Evolutionary conservation across 2,329 filamentous ascomycete species (phyloP).

Genomic region (Aspergillus puulaauensis): DNA sequence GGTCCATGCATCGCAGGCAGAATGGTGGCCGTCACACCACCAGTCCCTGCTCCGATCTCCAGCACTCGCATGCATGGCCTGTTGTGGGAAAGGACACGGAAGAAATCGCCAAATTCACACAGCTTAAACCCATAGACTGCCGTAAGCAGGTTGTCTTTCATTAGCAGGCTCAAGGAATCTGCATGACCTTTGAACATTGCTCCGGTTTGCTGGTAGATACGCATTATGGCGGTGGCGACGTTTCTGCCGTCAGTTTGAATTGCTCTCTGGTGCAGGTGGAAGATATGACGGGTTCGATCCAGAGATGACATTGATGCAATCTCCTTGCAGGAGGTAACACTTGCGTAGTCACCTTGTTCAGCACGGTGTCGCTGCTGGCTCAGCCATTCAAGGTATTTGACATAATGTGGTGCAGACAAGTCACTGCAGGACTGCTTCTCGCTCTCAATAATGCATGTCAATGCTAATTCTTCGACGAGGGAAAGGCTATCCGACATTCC

Average conservation of each 20-base stretch:
- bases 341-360: background rate
- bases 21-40: slow-evolving; percentile 22
- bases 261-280: background rate
- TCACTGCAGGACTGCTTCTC: background rate
- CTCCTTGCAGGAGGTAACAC: background rate
- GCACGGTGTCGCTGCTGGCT: background rate
- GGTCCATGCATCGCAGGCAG: slow-evolving; percentile 12
- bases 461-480: background rate
- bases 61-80: slow-evolving; percentile 24
- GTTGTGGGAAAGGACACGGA: slow-evolving; percentile 22
- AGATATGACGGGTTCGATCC: background rate
- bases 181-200: background rate
- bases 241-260: background rate
- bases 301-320: background rate
- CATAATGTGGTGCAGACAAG: background rate
- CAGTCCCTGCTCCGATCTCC: slow-evolving; percentile 33
- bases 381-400: background rate
- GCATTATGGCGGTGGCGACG: background rate
- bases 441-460: background rate
- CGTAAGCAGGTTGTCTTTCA: slow-evolving; percentile 17
- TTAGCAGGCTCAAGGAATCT: slow-evolving; percentile 18
- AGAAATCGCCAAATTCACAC: slow-evolving; percentile 9
- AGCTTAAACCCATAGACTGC: background rate
- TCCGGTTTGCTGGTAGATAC: background rate
- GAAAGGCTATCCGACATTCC: background rate